Evolutionary conservation across 305 asterid genomes (phyloP), one percentile per base, ranked within the genome.

Genomic region (Fraxinus nigra): DNA sequence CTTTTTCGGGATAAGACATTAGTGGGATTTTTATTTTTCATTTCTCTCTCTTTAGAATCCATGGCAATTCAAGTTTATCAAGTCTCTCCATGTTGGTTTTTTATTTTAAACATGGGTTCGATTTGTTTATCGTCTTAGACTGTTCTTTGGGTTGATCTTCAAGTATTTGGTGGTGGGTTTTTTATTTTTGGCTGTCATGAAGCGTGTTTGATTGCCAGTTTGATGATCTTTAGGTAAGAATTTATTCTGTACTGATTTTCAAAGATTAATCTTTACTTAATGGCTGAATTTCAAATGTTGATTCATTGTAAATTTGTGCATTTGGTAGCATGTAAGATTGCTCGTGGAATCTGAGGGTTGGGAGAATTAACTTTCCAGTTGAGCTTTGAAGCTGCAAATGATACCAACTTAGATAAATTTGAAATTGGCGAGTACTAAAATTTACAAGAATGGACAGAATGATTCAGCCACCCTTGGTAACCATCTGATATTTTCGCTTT

Each of bases 401-500:
- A 3, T 43, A 11, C 14, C n/a, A 10, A 77, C 11, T 81, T 77
- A 76, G 80, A 34, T 78, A 46, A 77, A 34, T 69, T 67, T 83
- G 73, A 6, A 48, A 32, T 79, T 74, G 83, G 79, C 40, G 20
- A 80, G 56, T 76, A 79, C 65, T 72, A 16, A 76, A 46, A 22
- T 46, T 11, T 75, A 79, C 78, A 69, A 61, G 81, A 81, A 88
- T 84, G 89, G 91, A 88, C 22, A 88, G 91, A 79, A 83, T 54
- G 80, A 84, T 88, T 78, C 91, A 88, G 79, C 91, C 91, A 82
- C 91, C 89, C 11, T 83, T 88, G 91, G 91, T 88, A 86, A 86
- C 59, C 77, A 34, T 72, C 7, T 76, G 48, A 24, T 80, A 22
- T 48, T 79, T 67, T 59, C 65, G 67, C 13, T 69, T 75, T 37